Evolutionary conservation across 495 filamentous ascomycete genomes (phyloP).

Genomic region (Hypoxylon crocopeplum): DNA sequence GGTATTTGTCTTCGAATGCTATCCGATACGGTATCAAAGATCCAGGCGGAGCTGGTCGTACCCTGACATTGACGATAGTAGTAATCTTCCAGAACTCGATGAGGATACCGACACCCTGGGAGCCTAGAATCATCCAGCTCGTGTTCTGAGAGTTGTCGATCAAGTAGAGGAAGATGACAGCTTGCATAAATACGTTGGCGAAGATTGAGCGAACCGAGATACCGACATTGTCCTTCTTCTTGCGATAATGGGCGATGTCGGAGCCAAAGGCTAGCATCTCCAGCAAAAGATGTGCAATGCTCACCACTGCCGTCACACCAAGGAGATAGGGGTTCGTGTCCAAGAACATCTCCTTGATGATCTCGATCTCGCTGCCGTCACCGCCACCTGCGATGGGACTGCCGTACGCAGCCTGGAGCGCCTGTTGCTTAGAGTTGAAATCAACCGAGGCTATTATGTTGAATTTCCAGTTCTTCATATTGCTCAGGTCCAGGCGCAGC

Average conservation of each 20-base stretch:
- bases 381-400: constrained; percentile 64
- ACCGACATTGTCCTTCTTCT: constrained; percentile 99
- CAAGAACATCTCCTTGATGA: constrained; percentile 91
- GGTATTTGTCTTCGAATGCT: constrained; percentile 94
- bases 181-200: constrained; percentile 97
- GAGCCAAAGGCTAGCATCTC: constrained; percentile 97
- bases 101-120: constrained; percentile 90
- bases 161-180: constrained; percentile 96
- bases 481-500: constrained; percentile 82
- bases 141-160: constrained; percentile 97
- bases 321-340: constrained; percentile 95
- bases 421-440: constrained; percentile 80
- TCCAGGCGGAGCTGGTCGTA: constrained; percentile 70
- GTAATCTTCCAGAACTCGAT: constrained; percentile 99
- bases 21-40: constrained; percentile 83
- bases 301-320: constrained; percentile 81
- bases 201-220: constrained; percentile 95
- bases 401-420: constrained; percentile 71
- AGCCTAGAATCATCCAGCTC: constrained; percentile 97
- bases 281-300: constrained; percentile 90
- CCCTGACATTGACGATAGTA: constrained; percentile 90
- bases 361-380: constrained; percentile 79
- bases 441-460: constrained; percentile 82
- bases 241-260: constrained; percentile 96
- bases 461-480: constrained; percentile 91